Evolutionary conservation across 257 asterid genomes (phyloP).

Genomic region (Echium plantagineum): DNA sequence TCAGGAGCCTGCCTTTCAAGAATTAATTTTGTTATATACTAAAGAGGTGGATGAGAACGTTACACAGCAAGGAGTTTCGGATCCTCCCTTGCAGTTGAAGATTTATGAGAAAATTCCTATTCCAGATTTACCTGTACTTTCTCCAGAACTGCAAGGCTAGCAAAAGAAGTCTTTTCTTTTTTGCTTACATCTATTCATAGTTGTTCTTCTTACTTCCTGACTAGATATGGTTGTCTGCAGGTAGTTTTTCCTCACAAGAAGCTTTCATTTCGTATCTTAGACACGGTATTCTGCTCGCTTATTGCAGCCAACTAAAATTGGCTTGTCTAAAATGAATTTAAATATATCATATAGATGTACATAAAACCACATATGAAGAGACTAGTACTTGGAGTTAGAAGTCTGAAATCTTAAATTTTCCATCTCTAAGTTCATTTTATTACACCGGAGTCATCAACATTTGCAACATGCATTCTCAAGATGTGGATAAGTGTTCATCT

Average conservation of each 20-base stretch:
- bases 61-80: constrained; percentile 26
- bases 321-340: background rate
- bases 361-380: background rate
- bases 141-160: constrained; percentile 20
- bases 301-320: too few relatives aligned
- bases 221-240: constrained; percentile 25
- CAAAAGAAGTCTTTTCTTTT: background rate
- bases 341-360: background rate
- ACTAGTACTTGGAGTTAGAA: too few relatives aligned
- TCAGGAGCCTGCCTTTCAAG: constrained; percentile 87
- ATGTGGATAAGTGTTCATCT: too few relatives aligned
- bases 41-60: constrained; percentile 37
- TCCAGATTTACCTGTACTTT: constrained; percentile 84
- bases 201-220: background rate
- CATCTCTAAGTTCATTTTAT: too few relatives aligned
- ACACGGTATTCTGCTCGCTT: constrained; percentile 42
- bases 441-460: too few relatives aligned
- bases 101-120: constrained; percentile 81
- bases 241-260: constrained; percentile 96
- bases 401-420: too few relatives aligned
- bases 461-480: too few relatives aligned
- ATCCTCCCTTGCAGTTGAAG: constrained; percentile 70
- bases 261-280: constrained; percentile 88
- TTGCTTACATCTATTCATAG: background rate
- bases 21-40: constrained; percentile 64